Evolutionary conservation across 768 basidiomycete species (phyloP).

Genomic region (Mycena galopus): DNA sequence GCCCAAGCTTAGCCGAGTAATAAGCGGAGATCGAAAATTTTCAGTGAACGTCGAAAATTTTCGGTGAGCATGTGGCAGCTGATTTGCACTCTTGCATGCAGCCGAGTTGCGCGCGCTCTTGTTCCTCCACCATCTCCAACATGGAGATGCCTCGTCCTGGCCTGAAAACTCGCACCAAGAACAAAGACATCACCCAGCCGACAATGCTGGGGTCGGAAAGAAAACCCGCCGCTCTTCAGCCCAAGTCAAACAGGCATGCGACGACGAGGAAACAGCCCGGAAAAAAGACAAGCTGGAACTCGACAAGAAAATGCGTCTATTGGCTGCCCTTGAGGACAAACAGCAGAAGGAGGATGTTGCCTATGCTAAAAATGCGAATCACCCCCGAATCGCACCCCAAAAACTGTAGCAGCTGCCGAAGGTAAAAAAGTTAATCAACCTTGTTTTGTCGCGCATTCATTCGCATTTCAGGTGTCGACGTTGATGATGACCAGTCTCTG

Average conservation of each 20-base stretch:
- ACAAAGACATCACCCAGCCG: background rate
- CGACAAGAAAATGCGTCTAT: background rate
- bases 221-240: background rate
- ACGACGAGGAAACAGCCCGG: background rate
- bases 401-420: no score
- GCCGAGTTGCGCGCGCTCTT: no score
- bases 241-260: background rate
- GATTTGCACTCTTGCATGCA: background rate
- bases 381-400: background rate
- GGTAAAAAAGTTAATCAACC: background rate
- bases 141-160: background rate
- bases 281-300: background rate
- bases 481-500: no score
- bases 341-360: background rate
- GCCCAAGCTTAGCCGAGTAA: background rate
- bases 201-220: background rate
- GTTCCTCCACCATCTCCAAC: background rate
- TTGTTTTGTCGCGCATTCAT: background rate
- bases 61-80: background rate
- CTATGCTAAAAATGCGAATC: background rate
- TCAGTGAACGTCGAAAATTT: background rate
- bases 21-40: no score
- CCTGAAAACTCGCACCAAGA: background rate
- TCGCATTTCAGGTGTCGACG: no score
- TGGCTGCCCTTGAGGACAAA: background rate